phyloP scores from a whole-genome alignment of 306 rosid species.

The apple (Malus domestica) region DNA sequence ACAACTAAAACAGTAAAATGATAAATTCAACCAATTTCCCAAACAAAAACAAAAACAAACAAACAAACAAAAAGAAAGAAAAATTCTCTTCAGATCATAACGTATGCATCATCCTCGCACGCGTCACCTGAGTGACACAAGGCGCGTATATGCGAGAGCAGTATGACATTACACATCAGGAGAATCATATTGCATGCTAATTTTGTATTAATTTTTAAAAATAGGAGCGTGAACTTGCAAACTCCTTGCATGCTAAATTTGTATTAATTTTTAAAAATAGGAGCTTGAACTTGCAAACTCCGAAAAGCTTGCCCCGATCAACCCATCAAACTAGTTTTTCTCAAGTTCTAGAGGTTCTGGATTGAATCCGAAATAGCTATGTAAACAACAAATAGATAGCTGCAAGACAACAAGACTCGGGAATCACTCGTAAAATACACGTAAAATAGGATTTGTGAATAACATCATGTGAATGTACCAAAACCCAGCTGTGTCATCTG shows the following conservation, averaged over 20 bases:
- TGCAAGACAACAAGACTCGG: conserved; percentile 1
- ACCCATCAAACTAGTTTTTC: conserved; percentile 6
- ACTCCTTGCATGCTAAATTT: not conserved
- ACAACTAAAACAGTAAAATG: no score
- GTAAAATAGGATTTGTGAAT: not conserved
- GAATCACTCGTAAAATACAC: not conserved
- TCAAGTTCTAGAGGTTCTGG: conserved; percentile 1
- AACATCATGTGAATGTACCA: not conserved
- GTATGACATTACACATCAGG: not conserved
- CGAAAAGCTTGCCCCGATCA: not conserved
- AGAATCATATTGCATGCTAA: not conserved
- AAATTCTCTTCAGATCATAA: not conserved
- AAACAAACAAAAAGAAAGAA: no score
- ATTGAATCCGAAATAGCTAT: not conserved
- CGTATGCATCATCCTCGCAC: not conserved
- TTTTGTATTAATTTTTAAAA: not conserved
- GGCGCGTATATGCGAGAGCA: not conserved
- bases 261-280: not conserved
- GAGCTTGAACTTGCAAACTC: conserved; percentile 14
- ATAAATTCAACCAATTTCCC: no score
- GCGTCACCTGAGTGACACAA: not conserved
- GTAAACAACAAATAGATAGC: not conserved
- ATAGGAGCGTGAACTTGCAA: conserved; percentile 8
- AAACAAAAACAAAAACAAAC: no score
- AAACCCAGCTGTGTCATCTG: not conserved